Evolutionary conservation across 495 filamentous ascomycete species (phyloP), one percentile per base, ranked within the genome.

Genomic region (Schizothecium vesticola): DNA sequence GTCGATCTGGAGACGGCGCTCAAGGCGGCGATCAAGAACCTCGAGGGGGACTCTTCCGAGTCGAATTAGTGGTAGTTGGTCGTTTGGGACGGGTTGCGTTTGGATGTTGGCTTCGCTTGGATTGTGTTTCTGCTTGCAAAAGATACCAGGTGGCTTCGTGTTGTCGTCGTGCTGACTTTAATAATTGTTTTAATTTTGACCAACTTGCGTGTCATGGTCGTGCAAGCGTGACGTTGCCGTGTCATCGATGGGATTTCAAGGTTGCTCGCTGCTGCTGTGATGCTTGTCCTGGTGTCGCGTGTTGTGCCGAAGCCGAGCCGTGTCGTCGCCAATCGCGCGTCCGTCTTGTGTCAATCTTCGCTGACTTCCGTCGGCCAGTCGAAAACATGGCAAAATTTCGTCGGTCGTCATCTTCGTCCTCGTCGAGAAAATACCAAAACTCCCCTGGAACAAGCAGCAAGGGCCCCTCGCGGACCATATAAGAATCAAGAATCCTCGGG

Each of bases 1-100:
- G 69, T 84, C 8, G 84, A 86, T 71, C 55, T 98, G 13, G 92
- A 91, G n/a, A 91, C 90, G 73, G 95, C 95, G 28, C 76, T 98
- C 56, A 71, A 70, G 58, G 70, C 67, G 23, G 59, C 60, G 29
- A 26, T 71, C 22, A 60, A 63, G 56, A 74, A 63, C 26, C 13
- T 71, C 62, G 65, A 72, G 22, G 56, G 23, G 19, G n/a, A 23
- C 12, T 51, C 51, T 7, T 66, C 65, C 28, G 65, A 66, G 19
- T 66, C 65, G 25, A 66, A 66, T 31, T 66, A 28, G 19, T 16
- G 22, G 43, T 2, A 4, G 63, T 56, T 28, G 16, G 22, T 56
- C 12, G 12, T 21, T 23, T 64, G 21, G 62, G n/a, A 23, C 55
- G 56, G 43, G 22, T 31, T 58, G 22, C 16, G 19, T 51, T 51